phyloP scores from a whole-genome alignment of 2,329 filamentous ascomycete species.

The Aspergillaceae sp. region DNA sequence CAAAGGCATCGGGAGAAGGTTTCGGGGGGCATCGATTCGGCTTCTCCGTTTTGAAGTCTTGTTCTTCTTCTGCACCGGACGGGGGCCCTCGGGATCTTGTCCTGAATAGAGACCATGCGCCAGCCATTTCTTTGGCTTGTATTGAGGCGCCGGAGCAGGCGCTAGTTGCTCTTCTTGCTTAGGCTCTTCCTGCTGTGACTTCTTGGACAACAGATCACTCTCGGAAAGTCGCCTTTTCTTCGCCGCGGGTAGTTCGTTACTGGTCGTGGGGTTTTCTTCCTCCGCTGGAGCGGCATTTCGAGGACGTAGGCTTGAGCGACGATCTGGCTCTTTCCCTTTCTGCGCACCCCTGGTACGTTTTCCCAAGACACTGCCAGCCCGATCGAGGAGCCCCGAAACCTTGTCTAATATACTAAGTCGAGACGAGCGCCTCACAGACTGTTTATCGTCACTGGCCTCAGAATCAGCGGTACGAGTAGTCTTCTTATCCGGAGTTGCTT shows the following conservation, averaged over 20 bases:
- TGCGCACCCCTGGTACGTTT: constrained; percentile 54
- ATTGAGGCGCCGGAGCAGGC: constrained; percentile 15
- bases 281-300: constrained; percentile 23
- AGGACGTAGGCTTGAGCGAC: constrained; percentile 52
- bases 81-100: constrained; percentile 50
- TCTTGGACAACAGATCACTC: constrained; percentile 19
- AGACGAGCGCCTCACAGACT: constrained; percentile 33
- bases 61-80: constrained; percentile 42
- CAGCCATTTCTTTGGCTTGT: constrained; percentile 64
- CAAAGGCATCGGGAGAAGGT: constrained; percentile 64
- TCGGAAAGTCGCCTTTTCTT: constrained; percentile 39
- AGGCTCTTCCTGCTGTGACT: constrained; percentile 10
- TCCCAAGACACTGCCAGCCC: constrained; percentile 46
- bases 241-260: constrained; percentile 21
- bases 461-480: constrained; percentile 12
- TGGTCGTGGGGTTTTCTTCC: constrained; percentile 12
- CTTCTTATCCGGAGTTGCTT: constrained; percentile 16
- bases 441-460: constrained; percentile 16
- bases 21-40: constrained; percentile 24
- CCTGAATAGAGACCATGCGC: constrained; percentile 79
- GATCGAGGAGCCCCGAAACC: constrained; percentile 37
- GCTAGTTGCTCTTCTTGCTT: constrained; percentile 13
- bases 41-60: constrained; percentile 27
- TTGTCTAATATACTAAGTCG: constrained; percentile 36
- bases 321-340: constrained; percentile 48